Evolutionary conservation across 352 stramenopile genomes (phyloP), one percentile per base, ranked within the genome.

Genomic region (Saprolegnia parasitica): DNA sequence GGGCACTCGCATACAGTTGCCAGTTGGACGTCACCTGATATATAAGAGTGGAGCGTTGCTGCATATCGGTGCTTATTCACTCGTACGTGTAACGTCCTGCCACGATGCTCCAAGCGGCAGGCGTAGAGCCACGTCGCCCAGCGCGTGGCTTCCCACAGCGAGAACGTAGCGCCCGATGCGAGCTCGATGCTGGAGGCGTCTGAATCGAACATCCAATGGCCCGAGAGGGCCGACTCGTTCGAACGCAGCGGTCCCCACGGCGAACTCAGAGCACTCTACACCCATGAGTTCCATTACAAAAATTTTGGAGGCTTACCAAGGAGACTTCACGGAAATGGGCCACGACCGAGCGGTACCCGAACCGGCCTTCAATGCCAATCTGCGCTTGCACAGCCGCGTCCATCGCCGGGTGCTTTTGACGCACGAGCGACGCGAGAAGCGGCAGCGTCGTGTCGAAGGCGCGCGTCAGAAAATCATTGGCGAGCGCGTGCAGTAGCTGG

Each of bases 311-410:
- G 29, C 29, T 2, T 5, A 55, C 47, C 47, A 55, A 29, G 24
- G 47, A 23, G 24, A 55, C 47, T 55, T 55, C 47, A 29, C 47
- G 47, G 47, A 55, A 55, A 5, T 6, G 47, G 47, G 47, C 47
- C 2, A 55, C 47, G 5, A 55, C 24, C 24, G 24, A 55, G 24
- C 24, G 47, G 24, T 55, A 55, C n/a, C 47, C 47, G 24, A 29
- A 55, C n/a, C 24, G 24, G 5, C 47, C 47, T 29, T 55, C 47
- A 5, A 29, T 5, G 24, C 5, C 47, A 5, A 55, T 23, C 5
- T 5, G 47, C n/a, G 47, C 24, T 5, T 55, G 47, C n/a, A 55
- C n/a, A 5, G n/a, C n/a, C 24, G 5, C 2, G 2, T 55, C 47
- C 5, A 55, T 2, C 5, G 47, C n/a, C n/a, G 47, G 47, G 24